Percentiles rank a stretch among this genome's conserved stretches.
phyloP scores from a whole-genome alignment of 2,329 filamentous ascomycete genomes.

The Penicillium brevicompactum region DNA sequence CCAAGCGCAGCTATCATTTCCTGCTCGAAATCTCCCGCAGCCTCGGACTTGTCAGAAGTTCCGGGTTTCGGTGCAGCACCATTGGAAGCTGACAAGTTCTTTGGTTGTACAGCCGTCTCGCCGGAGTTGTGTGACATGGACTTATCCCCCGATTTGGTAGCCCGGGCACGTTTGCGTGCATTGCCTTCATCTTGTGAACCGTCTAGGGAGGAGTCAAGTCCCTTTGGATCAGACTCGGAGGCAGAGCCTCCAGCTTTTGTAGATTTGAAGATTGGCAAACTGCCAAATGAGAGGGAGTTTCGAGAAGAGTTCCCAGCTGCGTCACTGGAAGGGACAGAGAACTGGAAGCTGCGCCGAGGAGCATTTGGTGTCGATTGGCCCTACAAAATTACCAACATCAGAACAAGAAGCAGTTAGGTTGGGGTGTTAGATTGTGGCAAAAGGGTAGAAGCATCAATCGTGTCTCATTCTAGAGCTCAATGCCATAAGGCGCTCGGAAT shows the following conservation, averaged over 20 bases:
- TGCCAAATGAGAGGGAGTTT: conserved; percentile 27
- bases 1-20: conserved; percentile 26
- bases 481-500: conserved; percentile 26
- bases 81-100: not conserved
- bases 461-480: conserved; percentile 32
- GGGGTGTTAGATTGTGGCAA: conserved; percentile 8
- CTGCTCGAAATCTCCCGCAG: conserved; percentile 18
- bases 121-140: not conserved
- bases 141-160: conserved; percentile 6
- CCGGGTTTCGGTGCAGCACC: not conserved
- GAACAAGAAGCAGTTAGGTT: conserved; percentile 20
- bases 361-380: conserved; percentile 29
- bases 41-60: conserved; percentile 1
- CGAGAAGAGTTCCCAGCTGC: conserved; percentile 19
- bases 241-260: conserved; percentile 8
- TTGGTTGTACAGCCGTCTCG: not conserved
- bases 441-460: conserved; percentile 25
- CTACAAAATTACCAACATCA: conserved; percentile 39
- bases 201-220: conserved; percentile 2
- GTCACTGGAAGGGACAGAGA: conserved; percentile 17
- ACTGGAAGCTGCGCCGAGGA: conserved; percentile 28
- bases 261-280: conserved; percentile 26
- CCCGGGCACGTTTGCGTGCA: conserved; percentile 8
- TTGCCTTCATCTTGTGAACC: conserved; percentile 7
- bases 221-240: not conserved